Evolutionary conservation across 1,139 yeast species (phyloP), one percentile per base, ranked within the genome.

Genomic region (Suhomyces bokatorum): DNA sequence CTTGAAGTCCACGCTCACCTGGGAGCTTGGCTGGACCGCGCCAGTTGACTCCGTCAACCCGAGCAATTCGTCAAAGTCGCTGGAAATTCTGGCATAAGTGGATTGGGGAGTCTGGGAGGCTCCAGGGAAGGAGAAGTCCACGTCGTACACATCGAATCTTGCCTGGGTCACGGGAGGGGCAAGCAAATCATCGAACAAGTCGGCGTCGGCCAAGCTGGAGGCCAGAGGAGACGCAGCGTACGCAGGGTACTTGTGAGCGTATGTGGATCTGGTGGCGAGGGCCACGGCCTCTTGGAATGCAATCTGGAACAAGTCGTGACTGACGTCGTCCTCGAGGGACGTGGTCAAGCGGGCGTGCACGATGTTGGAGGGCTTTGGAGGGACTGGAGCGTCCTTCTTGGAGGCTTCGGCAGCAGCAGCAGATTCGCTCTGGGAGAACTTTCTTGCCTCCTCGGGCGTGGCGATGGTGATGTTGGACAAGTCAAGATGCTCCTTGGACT

Each of bases 401-500:
- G 30, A 43, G 12, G 46, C 47, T 14, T 39, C 49, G 2, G 53
- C 50, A 3, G 53, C 50, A n/a, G 27, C 33, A 14, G 27, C 33
- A 8, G 32, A 30, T 4, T 35, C 38, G 12, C 46, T 55, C 42
- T 61, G 55, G 24, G 43, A 35, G 15, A 51, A 43, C 40, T 50
- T 52, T 29, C 37, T 35, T 13, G 47, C 42, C 37, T 51, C 53
- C 26, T 54, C 56, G 9, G 81, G 71, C 36, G 68, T 66, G 11
- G 79, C 76, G 46, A 81, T 54, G 48, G 80, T 78, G 53, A 91
- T 82, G 63, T 86, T 81, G 35, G 89, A 78, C 47, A 93, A 74
- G 62, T 93, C 98, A 52, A 91, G 73, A 56, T 83, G 87, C 52
- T 81, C 77, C 52, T 78, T 77, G 41, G 75, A 68, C 46, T 78